These are phyloP conservation scores for Eucalyptus sp. DNA, from an alignment of 345 rosid species.

Conservation along the genomic window DNA sequence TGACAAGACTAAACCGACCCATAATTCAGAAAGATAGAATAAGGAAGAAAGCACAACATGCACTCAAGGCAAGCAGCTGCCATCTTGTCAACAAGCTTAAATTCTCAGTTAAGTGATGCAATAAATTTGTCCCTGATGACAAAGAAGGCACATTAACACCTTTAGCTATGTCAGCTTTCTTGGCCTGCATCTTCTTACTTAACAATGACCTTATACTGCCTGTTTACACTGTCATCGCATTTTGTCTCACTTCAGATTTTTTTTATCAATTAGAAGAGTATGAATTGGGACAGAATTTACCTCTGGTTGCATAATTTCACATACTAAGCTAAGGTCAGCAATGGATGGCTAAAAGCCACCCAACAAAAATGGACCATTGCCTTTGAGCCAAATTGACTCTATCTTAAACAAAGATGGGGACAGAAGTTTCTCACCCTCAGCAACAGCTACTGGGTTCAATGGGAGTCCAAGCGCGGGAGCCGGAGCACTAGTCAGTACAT, in stretches of 20 bases:
- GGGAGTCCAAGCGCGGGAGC: constrained; percentile 50
- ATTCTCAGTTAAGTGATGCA: not conserved
- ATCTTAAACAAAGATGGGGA: constrained; percentile 32
- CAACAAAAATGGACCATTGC: constrained; percentile 45
- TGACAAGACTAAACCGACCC: not conserved
- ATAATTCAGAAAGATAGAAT: not conserved
- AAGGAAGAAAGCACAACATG: not conserved
- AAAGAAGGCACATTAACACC: not conserved
- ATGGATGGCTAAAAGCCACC: constrained; percentile 72
- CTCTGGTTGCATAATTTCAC: constrained; percentile 38
- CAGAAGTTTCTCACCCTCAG: constrained; percentile 48
- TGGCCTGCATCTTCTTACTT: not conserved
- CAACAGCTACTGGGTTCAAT: constrained; percentile 42
- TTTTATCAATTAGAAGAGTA: not conserved
- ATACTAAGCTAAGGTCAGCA: constrained; percentile 77
- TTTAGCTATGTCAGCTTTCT: not conserved
- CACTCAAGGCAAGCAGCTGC: not conserved
- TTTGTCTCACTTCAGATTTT: not conserved
- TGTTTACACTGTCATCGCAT: not conserved
- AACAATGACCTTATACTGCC: not conserved
- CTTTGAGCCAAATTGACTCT: constrained; percentile 70
- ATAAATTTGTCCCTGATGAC: not conserved
- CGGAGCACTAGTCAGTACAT: constrained; percentile 19
- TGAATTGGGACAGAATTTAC: not conserved
- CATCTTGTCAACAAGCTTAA: not conserved